Evolutionary conservation across 1,139 yeast genomes (phyloP), one percentile per base, ranked within the genome.

Genomic region (Geotrichum macrosporum): DNA sequence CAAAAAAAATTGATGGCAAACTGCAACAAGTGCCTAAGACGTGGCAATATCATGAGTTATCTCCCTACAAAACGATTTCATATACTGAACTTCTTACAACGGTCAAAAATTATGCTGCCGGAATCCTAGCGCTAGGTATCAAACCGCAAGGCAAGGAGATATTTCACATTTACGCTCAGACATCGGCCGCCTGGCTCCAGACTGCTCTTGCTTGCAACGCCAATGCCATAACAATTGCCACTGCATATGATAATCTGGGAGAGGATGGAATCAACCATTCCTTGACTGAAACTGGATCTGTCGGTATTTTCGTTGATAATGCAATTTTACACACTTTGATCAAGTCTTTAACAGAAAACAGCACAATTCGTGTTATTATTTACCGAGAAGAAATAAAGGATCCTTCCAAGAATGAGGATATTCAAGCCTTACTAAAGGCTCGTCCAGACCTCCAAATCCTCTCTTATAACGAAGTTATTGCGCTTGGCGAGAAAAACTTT

Each of bases 241-340:
- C 99, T 24, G 97, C 98, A 33, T 92, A 92, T 67, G 99, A 92
- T 66, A 89, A 98, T 34, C 75, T 92, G 55, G 98, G 98, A 51
- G 95, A 88, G 66, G 76, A 77, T 35, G 99, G 98, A 31, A 75
- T 92, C 62, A 84, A 83, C 51, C 95, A 85, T 66, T 87, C 96
- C 5, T 73, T 92, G 62, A 73, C 76, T 37, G 86, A 89, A 69
- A 86, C 97, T 5, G 85, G 74, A 41, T 78, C 95, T 20, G 74
- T 67, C 44, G 95, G 81, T 13, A 72, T 94, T 48, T 87, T 84
- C 67, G 83, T 94, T 38, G 97, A 92, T 66, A 88, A 84, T 61
- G 73, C 75, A 15, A 75, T 89, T 53, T 72, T 92, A 59, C 62
- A 65, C 35, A 76, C 82, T 51, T 76, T 92, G 63, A 65, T 81